A percentile compares a stretch with the other conserved stretches of the same genome.
Evolutionary conservation across 1,284 basidiomycete genomes (phyloP).

Genomic region (Psilocybe mexicana): DNA sequence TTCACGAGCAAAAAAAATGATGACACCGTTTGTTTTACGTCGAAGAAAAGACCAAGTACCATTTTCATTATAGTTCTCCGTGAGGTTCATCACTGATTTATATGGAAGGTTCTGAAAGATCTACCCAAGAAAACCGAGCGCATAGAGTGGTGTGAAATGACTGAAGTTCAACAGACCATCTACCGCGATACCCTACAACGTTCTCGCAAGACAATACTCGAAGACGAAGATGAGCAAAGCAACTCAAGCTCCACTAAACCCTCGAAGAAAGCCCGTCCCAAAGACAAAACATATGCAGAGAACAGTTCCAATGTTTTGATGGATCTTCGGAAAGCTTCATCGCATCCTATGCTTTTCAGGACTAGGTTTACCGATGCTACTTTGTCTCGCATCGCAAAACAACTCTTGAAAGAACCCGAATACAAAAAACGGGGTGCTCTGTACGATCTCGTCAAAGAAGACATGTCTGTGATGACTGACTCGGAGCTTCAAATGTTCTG

Average conservation of each 20-base stretch:
- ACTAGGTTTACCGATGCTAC: slow-evolving; percentile 79
- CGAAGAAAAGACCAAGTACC: slow-evolving; percentile 88
- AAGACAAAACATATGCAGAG: slow-evolving; percentile 73
- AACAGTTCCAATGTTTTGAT: slow-evolving; percentile 91
- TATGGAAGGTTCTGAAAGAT: slow-evolving; percentile 80
- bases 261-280: slow-evolving; percentile 48
- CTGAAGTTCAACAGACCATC: slow-evolving; percentile 76
- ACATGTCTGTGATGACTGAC: slow-evolving; percentile 95
- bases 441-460: slow-evolving; percentile 84
- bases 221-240: slow-evolving; percentile 41
- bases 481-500: slow-evolving; percentile 87
- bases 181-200: slow-evolving; percentile 86
- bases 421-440: slow-evolving; percentile 79
- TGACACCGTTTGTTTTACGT: slow-evolving; percentile 97
- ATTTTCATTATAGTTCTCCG: slow-evolving; percentile 15
- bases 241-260: slow-evolving; percentile 39
- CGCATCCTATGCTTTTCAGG: slow-evolving; percentile 95
- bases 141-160: slow-evolving; percentile 96
- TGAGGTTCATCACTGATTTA: slow-evolving; percentile 2
- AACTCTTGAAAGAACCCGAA: slow-evolving; percentile 89
- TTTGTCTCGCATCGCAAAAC: slow-evolving; percentile 76
- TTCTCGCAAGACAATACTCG: slow-evolving; percentile 81
- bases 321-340: slow-evolving; percentile 94
- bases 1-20: slow-evolving; percentile 96
- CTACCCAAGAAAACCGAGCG: slow-evolving; percentile 91